Evolutionary conservation across 2,329 filamentous ascomycete species (phyloP).

Genomic region (Penicillium thymicola): DNA sequence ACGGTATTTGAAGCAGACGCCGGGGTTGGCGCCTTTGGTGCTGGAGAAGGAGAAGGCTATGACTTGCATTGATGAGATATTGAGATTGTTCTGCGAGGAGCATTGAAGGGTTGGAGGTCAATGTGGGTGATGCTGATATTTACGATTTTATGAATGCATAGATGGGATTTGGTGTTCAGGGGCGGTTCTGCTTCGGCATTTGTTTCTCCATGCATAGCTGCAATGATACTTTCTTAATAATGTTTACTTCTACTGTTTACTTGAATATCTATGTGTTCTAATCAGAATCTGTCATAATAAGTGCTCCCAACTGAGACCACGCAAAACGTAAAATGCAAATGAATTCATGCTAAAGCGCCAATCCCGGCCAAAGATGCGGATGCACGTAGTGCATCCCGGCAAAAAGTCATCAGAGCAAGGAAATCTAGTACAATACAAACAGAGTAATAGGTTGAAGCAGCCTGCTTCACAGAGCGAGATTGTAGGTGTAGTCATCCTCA

Average conservation of each 20-base stretch:
- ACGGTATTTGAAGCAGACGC: conserved; percentile 34
- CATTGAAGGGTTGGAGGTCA: conserved; percentile 18
- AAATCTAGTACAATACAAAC: conserved; percentile 21
- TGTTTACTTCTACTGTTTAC: background rate
- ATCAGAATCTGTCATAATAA: no score
- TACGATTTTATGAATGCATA: conserved; percentile 18
- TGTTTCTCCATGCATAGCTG: background rate
- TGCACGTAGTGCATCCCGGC: conserved; percentile 2
- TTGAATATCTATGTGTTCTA: no score
- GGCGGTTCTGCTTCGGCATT: background rate
- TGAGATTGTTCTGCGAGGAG: conserved; percentile 43
- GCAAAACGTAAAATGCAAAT: conserved; percentile 1
- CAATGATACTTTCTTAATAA: background rate
- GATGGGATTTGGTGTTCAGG: conserved; percentile 8
- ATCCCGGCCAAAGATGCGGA: conserved; percentile 8
- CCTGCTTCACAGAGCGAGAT: conserved; percentile 55
- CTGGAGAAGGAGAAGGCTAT: conserved; percentile 41
- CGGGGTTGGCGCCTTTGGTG: conserved; percentile 17
- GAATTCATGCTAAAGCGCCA: conserved; percentile 15
- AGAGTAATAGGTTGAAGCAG: background rate
- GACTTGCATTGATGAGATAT: conserved; percentile 41
- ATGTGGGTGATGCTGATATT: conserved; percentile 4
- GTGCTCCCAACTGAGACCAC: no score
- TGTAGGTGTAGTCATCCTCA: conserved; percentile 71
- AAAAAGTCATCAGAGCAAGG: conserved; percentile 16